These are phyloP conservation scores for Penicillium thymicola DNA, from an alignment of 2,329 filamentous ascomycete genomes.

Conservation along the genomic window DNA sequence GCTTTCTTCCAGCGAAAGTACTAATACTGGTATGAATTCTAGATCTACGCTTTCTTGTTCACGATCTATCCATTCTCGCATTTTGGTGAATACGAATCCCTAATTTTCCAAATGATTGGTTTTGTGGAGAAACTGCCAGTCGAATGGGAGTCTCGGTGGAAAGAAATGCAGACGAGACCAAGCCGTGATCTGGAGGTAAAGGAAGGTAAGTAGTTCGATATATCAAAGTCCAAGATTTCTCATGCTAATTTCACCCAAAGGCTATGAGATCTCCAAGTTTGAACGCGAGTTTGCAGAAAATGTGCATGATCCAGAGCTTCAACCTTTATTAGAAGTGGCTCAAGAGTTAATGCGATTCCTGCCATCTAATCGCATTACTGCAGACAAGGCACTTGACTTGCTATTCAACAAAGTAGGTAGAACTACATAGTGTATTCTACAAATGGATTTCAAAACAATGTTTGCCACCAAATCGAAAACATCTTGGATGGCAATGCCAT, in stretches of 20 bases:
- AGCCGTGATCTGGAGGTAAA: slow-evolving; percentile 2
- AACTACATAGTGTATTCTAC: not conserved
- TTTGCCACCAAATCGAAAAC: not conserved
- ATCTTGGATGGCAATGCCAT: not conserved
- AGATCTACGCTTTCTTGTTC: slow-evolving; percentile 25
- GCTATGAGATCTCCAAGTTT: slow-evolving; percentile 8
- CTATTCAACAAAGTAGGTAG: not conserved
- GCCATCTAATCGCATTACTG: slow-evolving; percentile 2
- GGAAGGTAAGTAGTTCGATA: not conserved
- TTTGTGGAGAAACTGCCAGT: slow-evolving; percentile 19
- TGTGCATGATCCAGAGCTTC: slow-evolving; percentile 10
- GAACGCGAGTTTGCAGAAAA: slow-evolving; percentile 13
- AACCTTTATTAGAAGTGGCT: slow-evolving; percentile 13
- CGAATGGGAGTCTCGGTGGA: slow-evolving; percentile 21
- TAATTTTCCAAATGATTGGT: slow-evolving; percentile 22
- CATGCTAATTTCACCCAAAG: slow-evolving; percentile 7
- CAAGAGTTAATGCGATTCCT: slow-evolving; percentile 21
- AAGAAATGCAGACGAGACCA: slow-evolving; percentile 9
- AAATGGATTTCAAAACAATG: not conserved
- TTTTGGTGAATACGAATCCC: slow-evolving; percentile 13
- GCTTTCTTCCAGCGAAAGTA: not conserved
- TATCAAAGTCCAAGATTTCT: not conserved
- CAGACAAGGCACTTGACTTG: slow-evolving; percentile 15
- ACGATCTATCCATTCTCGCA: slow-evolving; percentile 16
- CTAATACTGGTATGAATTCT: slow-evolving; percentile 1